phyloP scores from a whole-genome alignment of 768 basidiomycete species.

The Chiua virens region DNA sequence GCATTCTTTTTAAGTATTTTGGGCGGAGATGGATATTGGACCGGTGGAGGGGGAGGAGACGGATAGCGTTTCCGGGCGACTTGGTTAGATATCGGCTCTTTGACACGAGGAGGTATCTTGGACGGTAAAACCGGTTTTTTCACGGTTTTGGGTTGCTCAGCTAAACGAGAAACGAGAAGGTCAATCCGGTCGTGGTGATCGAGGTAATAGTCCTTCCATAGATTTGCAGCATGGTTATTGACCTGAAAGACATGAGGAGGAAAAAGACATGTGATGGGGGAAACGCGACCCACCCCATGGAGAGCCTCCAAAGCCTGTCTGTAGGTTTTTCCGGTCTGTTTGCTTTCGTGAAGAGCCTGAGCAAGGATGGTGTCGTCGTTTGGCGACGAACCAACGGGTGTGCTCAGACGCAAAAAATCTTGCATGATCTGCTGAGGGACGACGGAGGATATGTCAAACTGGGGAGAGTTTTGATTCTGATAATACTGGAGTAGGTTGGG shows the following conservation, averaged over 20 bases:
- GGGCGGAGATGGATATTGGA: conserved; percentile 2
- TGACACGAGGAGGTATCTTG: conserved; percentile 7
- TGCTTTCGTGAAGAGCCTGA: conserved; percentile 40
- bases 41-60: conserved; percentile 11
- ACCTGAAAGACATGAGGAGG: conserved; percentile 23
- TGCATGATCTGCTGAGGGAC: conserved; percentile 56
- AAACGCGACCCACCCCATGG: conserved; percentile 52
- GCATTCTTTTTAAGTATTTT: conserved; percentile 24
- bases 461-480: conserved; percentile 17
- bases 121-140: conserved; percentile 29
- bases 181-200: conserved; percentile 66
- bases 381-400: conserved; percentile 47
- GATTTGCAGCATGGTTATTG: conserved; percentile 50
- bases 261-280: neutral
- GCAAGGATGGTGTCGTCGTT: conserved; percentile 63
- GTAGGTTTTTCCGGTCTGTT: conserved; percentile 47
- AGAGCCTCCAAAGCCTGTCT: conserved; percentile 66
- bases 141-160: conserved; percentile 27
- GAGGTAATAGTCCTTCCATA: conserved; percentile 83
- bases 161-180: conserved; percentile 27
- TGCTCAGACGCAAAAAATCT: conserved; percentile 52
- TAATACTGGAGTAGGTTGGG: conserved; percentile 19
- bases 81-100: conserved; percentile 19
- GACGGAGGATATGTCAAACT: conserved; percentile 34
- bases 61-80: conserved; percentile 38